Evolutionary conservation across 2,329 filamentous ascomycete genomes (phyloP), one percentile per base, ranked within the genome.

Genomic region (Apiospora arundinis): DNA sequence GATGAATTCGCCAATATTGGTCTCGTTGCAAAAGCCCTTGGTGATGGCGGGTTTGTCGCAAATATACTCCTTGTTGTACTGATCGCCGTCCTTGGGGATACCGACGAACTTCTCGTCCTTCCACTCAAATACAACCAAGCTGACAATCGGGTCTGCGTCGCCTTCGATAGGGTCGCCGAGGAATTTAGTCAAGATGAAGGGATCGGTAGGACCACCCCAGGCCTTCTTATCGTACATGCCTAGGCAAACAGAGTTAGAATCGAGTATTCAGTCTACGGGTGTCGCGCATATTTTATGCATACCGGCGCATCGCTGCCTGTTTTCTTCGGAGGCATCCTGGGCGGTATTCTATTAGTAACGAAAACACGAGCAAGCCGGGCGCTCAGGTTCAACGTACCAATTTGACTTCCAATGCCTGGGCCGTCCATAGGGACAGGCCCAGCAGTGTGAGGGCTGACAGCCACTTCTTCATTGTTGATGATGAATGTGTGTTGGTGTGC

Each of bases 121-220:
- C 94, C 95, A 99, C 83, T 99, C 95, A 81, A 97, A 99, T 74
- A 99, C 92, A 69, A 97, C 87, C 76, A 98, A 83, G 81, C 94
- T 97, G 74, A 95, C 92, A 60, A 94, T 86, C 6, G 93, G 92
- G 80, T 97, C 92, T 65, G 88, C 84, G 70, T 91, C 86, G 44
- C 88, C 87, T 71, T 88, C 84, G 77, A 89, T 81, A 83, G 86
- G 79, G 83, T 87, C 82, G 74, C 89, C 87, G 52, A 92, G 83
- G 78, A 97, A 97, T 79, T 94, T 94, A 81, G 94, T 88, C 76
- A 92, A 88, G 81, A 98, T 97, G 84, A 94, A 97, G 25, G 95
- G 95, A 76, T 98, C 94, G 72, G 94, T 89, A 46, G 90, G 89
- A 72, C 95, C 95, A 77, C 94, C 94, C 95, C 95, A 98, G 68